phyloP scores from a whole-genome alignment of 208 protist species.

The Angomonas desouzai region DNA sequence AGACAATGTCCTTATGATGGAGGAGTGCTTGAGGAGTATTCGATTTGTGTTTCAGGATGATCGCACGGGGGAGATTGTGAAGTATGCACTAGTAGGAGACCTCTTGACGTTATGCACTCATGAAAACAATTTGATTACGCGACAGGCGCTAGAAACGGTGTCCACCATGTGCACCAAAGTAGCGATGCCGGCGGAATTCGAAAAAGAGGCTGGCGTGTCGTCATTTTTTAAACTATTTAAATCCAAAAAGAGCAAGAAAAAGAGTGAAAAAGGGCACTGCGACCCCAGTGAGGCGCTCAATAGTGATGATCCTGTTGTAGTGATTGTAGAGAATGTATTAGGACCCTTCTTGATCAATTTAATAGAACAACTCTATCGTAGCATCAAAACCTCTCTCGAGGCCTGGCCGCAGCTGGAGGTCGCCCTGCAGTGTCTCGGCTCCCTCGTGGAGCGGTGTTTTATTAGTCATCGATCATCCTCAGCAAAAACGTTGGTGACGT shows the following conservation, averaged over 20 bases:
- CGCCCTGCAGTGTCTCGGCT: slow-evolving; percentile 62
- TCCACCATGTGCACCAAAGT: slow-evolving; percentile 71
- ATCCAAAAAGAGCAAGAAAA: slow-evolving; percentile 24
- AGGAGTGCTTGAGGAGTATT: slow-evolving; percentile 79
- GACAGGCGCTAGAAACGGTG: slow-evolving; percentile 71
- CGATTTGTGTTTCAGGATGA: slow-evolving; percentile 80
- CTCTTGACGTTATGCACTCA: slow-evolving; percentile 60
- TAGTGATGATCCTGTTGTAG: slow-evolving; percentile 50
- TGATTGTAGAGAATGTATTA: slow-evolving; percentile 68
- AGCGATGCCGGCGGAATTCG: slow-evolving; percentile 61
- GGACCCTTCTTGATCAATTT: slow-evolving; percentile 59
- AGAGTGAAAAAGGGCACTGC: slow-evolving; percentile 4
- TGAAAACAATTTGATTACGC: slow-evolving; percentile 51
- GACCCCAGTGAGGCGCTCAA: slow-evolving; percentile 16
- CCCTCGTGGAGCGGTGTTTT: slow-evolving; percentile 66
- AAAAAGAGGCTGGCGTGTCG: slow-evolving; percentile 31
- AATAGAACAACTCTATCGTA: slow-evolving; percentile 51
- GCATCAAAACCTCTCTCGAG: slow-evolving; percentile 41
- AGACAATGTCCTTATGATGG: slow-evolving; percentile 49
- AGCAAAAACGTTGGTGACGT: slow-evolving; percentile 46
- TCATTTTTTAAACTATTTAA: slow-evolving; percentile 35
- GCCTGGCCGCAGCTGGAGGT: slow-evolving; percentile 73
- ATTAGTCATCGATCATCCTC: slow-evolving; percentile 67
- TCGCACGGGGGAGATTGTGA: slow-evolving; percentile 44
- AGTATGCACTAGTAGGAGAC: slow-evolving; percentile 56